Evolutionary conservation across 805 yeast genomes (phyloP).

Genomic region (Candida quercuum): DNA sequence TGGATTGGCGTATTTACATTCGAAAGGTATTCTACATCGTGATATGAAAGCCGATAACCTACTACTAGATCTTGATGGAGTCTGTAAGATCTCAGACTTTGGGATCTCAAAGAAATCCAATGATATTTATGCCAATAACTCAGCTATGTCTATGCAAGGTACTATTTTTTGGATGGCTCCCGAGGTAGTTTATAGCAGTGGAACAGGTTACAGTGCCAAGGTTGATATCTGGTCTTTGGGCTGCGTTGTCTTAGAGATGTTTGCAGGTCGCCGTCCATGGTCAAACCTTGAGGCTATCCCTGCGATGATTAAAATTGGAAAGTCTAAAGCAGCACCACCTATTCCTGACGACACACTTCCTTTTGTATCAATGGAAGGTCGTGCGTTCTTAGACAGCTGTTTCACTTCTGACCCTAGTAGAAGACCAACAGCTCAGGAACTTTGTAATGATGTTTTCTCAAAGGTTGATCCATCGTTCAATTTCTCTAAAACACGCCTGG

Average conservation of each 20-base stretch:
- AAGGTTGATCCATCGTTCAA: slow-evolving; percentile 34
- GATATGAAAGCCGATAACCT: slow-evolving; percentile 94
- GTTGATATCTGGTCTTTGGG: slow-evolving; percentile 98
- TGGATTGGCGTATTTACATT: slow-evolving; percentile 85
- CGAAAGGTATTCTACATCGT: slow-evolving; percentile 83
- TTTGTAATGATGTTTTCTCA: slow-evolving; percentile 53
- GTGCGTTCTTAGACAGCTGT: slow-evolving; percentile 68
- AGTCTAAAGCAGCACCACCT: slow-evolving; percentile 87
- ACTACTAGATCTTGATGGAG: slow-evolving; percentile 83
- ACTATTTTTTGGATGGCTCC: slow-evolving; percentile 99
- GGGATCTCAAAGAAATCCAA: slow-evolving; percentile 87
- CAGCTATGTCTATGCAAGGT: slow-evolving; percentile 98
- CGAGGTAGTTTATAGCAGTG: slow-evolving; percentile 87
- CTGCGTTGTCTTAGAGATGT: slow-evolving; percentile 95
- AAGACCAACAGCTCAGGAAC: slow-evolving; percentile 79
- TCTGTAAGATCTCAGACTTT: slow-evolving; percentile 92
- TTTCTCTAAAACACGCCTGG: slow-evolving; percentile 51
- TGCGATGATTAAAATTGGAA: slow-evolving; percentile 87
- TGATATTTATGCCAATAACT: slow-evolving; percentile 83
- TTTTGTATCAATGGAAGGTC: slow-evolving; percentile 58
- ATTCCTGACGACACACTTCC: slow-evolving; percentile 84
- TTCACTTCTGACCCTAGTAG: slow-evolving; percentile 73
- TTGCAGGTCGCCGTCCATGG: slow-evolving; percentile 98
- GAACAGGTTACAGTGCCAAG: slow-evolving; percentile 94
- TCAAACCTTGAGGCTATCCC: slow-evolving; percentile 91